These are phyloP conservation scores for Cladophialophora chaetospira DNA, from an alignment of 2,329 filamentous ascomycete species.

Conservation along the genomic window DNA sequence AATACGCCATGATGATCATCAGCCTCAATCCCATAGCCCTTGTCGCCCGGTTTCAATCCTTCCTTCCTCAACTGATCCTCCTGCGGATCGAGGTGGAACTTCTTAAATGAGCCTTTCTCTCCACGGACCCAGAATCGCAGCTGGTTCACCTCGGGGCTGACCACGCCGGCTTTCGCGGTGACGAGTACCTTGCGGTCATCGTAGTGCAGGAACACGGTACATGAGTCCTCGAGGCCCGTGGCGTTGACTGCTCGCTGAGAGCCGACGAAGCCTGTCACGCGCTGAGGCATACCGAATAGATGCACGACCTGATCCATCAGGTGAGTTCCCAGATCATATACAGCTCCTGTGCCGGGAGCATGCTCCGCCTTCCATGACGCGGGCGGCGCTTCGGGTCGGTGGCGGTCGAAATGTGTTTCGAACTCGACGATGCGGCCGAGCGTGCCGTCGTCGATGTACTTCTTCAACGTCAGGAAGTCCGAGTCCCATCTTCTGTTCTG, in stretches of 20 bases:
- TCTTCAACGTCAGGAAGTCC: conserved; percentile 71
- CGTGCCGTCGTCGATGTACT: conserved; percentile 60
- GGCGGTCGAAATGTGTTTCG: conserved; percentile 78
- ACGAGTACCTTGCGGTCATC: conserved; percentile 54
- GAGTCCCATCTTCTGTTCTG: conserved; percentile 77
- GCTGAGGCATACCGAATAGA: conserved; percentile 68
- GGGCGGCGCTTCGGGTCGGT: conserved; percentile 59
- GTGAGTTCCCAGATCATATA: conserved; percentile 77
- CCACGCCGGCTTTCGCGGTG: conserved; percentile 68
- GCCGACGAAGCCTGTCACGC: conserved; percentile 68
- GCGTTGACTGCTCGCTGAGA: conserved; percentile 64
- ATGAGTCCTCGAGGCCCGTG: conserved; percentile 51
- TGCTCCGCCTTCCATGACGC: conserved; percentile 68
- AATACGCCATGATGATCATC: conserved; percentile 61
- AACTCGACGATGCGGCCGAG: conserved; percentile 76
- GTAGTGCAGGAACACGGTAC: conserved; percentile 69
- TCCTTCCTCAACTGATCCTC: conserved; percentile 68
- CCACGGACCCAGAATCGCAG: conserved; percentile 77
- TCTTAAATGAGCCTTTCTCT: conserved; percentile 72
- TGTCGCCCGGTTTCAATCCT: conserved; percentile 63
- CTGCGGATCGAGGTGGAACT: conserved; percentile 70
- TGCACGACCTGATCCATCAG: conserved; percentile 73
- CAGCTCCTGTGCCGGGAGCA: conserved; percentile 65
- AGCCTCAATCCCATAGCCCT: conserved; percentile 66
- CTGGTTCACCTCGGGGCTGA: conserved; percentile 70